Base-by-base conservation (phyloP, 2,329 filamentous ascomycete species). In the Fusarium bactridioides region DNA sequence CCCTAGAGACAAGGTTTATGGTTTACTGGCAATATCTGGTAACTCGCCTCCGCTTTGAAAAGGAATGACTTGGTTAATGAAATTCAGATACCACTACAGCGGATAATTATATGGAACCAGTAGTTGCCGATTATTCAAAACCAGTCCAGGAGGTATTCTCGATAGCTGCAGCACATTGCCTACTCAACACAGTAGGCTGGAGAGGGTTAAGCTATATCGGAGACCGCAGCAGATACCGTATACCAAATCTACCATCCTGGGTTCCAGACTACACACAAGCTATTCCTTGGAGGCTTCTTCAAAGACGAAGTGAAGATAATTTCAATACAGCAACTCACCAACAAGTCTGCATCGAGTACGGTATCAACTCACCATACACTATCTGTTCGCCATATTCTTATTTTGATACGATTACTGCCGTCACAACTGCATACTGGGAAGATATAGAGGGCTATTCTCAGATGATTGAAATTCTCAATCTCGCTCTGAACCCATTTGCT, bases 251-350 rank as follows among this genome's bases (percentile, higher is more conserved):
- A 37, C 59, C 40, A 25, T 61, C 59, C 19, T 61, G 59, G 59
- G 50, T 61, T 6, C 59, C 40, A 19, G 59, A 57, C 25, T 61
- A 61, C 21, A 61, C 59, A 18, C 59, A 57, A 38, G 21, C 25
- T 57, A 29, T 57, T 10, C 59, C 50, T 7, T 57, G 59, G 59
- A 61, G 59, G 9, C 59, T 61, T 33, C 50, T 61, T 5, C 50
- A 55, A 31, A 29, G 59, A 45, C 25, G 31, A 18, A 37, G 59
- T 27, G 31, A 55, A n/a, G 50, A 57, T 21, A 45, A 25, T 23
- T 61, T 61, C 50, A 56, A 31, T 8, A 45, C 59, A 10, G 59
- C 40, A 38, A 45, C 25, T 23, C 40, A 38, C 19, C 27, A 43
- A 35, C 18, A 57, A 27, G 27, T 43, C 16, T 27, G 51, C 10